Percentiles rank a stretch among this genome's conserved stretches.
Conservation (phyloP, 257 asterid species). For the Asclepias syriaca region DNA sequence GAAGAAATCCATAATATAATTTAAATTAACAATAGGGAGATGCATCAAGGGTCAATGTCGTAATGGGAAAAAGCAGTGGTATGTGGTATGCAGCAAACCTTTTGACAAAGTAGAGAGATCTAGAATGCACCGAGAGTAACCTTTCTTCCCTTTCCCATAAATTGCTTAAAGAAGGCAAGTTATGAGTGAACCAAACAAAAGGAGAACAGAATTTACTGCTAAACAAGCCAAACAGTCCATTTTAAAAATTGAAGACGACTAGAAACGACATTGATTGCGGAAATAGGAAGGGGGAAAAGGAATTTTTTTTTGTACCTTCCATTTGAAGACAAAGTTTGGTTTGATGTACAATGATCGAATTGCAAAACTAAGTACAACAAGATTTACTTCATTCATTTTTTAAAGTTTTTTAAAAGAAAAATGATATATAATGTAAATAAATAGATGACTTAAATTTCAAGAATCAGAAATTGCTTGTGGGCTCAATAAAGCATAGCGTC, state of each 20-base stretch:
- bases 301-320: background rate
- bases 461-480: conserved; percentile 4
- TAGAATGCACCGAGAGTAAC: background rate
- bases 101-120: background rate
- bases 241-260: background rate
- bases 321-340: background rate
- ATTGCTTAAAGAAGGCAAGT: background rate
- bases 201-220: background rate
- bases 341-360: background rate
- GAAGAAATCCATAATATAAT: background rate
- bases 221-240: background rate
- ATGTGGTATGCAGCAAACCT: background rate
- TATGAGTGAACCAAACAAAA: background rate
- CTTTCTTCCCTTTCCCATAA: too few species aligned
- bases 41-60: background rate
- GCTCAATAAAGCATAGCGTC: conserved; percentile 3
- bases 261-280: background rate
- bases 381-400: background rate
- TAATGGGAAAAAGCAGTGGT: background rate
- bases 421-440: too few species aligned
- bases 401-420: too few species aligned
- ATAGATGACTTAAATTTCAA: conserved; percentile 16
- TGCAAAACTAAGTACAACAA: background rate
- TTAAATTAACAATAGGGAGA: background rate
- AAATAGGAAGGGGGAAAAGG: background rate